These are phyloP conservation scores for Fusarium caatingaense DNA, from an alignment of 2,329 filamentous ascomycete species.

Conservation along the genomic window DNA sequence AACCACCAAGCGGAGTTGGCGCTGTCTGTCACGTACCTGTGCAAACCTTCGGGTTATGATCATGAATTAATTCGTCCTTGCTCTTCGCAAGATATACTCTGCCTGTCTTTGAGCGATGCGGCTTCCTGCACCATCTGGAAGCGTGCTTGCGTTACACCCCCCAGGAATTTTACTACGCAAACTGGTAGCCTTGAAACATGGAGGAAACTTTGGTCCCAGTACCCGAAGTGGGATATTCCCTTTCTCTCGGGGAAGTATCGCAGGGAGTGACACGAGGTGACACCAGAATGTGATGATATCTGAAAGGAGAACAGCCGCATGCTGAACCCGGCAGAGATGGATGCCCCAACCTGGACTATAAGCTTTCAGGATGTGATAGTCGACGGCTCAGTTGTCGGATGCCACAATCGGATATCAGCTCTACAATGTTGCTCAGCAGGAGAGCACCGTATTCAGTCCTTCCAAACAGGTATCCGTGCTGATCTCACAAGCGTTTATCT, in stretches of 20 bases:
- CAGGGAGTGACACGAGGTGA: slow-evolving; percentile 3
- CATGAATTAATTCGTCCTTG: slow-evolving; percentile 20
- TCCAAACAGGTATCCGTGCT: background rate
- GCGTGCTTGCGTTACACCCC: slow-evolving; percentile 28
- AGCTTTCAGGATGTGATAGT: background rate
- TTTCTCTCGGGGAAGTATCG: background rate
- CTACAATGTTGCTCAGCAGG: background rate
- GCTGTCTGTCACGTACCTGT: slow-evolving; percentile 13
- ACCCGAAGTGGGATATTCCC: background rate
- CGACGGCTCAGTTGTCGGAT: slow-evolving; percentile 14
- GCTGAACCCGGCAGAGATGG: background rate
- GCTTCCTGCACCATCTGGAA: background rate
- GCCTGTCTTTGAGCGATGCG: background rate
- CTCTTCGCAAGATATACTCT: slow-evolving; percentile 12
- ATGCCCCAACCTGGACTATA: slow-evolving; percentile 8
- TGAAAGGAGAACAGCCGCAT: background rate
- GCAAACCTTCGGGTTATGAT: slow-evolving; percentile 17
- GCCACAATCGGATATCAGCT: background rate
- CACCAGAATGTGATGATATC: slow-evolving; percentile 1
- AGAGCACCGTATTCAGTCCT: background rate
- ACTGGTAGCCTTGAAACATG: slow-evolving; percentile 5
- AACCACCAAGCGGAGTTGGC: slow-evolving; percentile 12
- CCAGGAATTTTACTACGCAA: background rate
- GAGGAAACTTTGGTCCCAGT: slow-evolving; percentile 5
- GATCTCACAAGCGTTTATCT: background rate